A percentile compares a stretch with the other conserved stretches of the same genome.
phyloP scores from a whole-genome alignment of 805 yeast species.

The Saccharomycopsis lassenensis region DNA sequence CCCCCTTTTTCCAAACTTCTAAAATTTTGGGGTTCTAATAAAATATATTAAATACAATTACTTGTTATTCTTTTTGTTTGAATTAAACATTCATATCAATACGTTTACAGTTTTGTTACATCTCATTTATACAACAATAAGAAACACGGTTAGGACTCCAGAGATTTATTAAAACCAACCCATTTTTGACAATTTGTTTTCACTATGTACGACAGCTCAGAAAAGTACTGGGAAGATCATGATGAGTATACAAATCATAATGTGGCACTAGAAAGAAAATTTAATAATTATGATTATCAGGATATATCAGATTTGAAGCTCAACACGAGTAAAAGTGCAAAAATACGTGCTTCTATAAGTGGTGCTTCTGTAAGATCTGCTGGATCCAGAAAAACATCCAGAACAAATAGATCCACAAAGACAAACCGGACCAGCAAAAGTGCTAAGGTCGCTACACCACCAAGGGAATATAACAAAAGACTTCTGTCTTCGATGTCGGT shows the following conservation, averaged over 20 bases:
- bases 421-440: constrained; percentile 4
- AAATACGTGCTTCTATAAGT: constrained; percentile 10
- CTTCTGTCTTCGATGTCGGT: background rate
- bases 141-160: too few species aligned
- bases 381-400: constrained; percentile 3
- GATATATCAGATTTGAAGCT: constrained; percentile 8
- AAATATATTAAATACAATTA: too few species aligned
- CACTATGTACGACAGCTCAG: too few species aligned
- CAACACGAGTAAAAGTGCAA: constrained; percentile 1
- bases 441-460: background rate
- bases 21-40: too few species aligned
- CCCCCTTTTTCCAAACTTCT: too few species aligned
- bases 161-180: too few species aligned
- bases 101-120: too few species aligned
- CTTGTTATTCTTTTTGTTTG: too few species aligned
- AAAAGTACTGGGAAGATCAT: too few species aligned
- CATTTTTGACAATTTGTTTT: too few species aligned
- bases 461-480: background rate
- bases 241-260: constrained; percentile 5
- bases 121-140: too few species aligned
- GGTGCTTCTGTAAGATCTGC: constrained; percentile 9
- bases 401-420: background rate
- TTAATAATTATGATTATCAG: constrained; percentile 16
- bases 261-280: constrained; percentile 12
- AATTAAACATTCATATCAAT: too few species aligned